Evolutionary conservation across 352 stramenopile genomes (phyloP), one percentile per base, ranked within the genome.

Genomic region (Phytopythium cucurbitacearum): DNA sequence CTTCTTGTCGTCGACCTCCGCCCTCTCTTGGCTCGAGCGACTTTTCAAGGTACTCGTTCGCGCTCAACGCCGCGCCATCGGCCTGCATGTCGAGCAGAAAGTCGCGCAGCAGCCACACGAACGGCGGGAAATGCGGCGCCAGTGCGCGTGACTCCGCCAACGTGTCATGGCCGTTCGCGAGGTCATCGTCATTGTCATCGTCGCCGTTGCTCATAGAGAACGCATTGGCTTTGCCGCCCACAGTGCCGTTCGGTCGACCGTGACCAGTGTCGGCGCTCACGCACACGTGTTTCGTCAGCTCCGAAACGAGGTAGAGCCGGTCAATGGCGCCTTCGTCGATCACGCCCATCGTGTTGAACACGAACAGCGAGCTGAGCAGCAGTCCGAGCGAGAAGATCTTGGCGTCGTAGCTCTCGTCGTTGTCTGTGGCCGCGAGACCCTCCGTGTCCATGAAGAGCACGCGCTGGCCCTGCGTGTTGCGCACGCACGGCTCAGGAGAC

Each of bases 321-420:
- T 95, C 85, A 49, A 95, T 92, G 12, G 85, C 84, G 28, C 72
- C 75, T 70, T 95, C 85, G 52, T 95, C 85, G 59, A 95, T 93
- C 53, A 95, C 85, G 34, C 85, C 85, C 76, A 95, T 91, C 2
- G 81, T 92, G 56, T 95, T 95, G 56, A 92, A 90, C 32, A 95
- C 80, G 45, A 95, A 93, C 0, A 91, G 65, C 48, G 78, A 91
- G 60, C 78, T 91, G 2, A 94, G 66, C 34, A 94, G 65, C 44
- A 94, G 42, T 11, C 80, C 85, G 9, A 94, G 57, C 33, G 82
- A 91, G 42, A 94, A 94, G 45, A 94, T 93, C 64, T 94, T 91
- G 60, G 85, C 82, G 60, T 94, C 85, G 60, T 93, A 95, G 56
- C 73, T 87, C 61, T 93, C 85, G 53, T 95, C 85, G 52, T 93